phyloP scores from a whole-genome alignment of 768 basidiomycete genomes.

The Leccinellum rugosiceps region DNA sequence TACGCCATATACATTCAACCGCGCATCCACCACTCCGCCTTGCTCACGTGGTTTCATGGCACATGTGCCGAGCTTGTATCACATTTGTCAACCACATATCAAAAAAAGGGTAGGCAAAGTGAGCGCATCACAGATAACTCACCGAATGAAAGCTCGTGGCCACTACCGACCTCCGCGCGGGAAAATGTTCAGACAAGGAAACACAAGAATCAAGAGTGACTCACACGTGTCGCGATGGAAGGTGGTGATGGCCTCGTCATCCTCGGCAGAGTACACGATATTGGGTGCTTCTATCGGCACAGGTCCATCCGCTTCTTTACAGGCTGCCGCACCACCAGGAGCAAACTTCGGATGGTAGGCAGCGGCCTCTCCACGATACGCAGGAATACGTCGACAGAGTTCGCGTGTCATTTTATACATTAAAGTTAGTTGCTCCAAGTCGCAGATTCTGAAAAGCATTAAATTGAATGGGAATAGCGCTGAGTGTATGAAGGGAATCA shows the following conservation, averaged over 20 bases:
- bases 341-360: constrained; percentile 29
- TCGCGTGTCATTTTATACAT: constrained; percentile 56
- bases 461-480: not conserved
- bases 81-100: too few relatives aligned
- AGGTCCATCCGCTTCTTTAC: constrained; percentile 17
- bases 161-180: not conserved
- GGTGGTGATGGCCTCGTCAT: not conserved
- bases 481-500: not conserved
- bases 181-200: not conserved
- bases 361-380: constrained; percentile 21
- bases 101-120: too few relatives aligned
- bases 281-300: constrained; percentile 3
- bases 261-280: not conserved
- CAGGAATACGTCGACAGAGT: constrained; percentile 49
- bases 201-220: not conserved
- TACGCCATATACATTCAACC: constrained; percentile 14
- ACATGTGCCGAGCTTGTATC: constrained; percentile 15
- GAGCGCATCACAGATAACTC: not conserved
- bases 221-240: not conserved
- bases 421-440: constrained; percentile 46
- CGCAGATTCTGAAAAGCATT: constrained; percentile 20
- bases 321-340: constrained; percentile 25
- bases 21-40: constrained; percentile 11
- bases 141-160: not conserved
- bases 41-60: constrained; percentile 50